These are phyloP conservation scores for Neurospora sp. DNA, from an alignment of 495 filamentous ascomycete genomes.

Conservation along the genomic window DNA sequence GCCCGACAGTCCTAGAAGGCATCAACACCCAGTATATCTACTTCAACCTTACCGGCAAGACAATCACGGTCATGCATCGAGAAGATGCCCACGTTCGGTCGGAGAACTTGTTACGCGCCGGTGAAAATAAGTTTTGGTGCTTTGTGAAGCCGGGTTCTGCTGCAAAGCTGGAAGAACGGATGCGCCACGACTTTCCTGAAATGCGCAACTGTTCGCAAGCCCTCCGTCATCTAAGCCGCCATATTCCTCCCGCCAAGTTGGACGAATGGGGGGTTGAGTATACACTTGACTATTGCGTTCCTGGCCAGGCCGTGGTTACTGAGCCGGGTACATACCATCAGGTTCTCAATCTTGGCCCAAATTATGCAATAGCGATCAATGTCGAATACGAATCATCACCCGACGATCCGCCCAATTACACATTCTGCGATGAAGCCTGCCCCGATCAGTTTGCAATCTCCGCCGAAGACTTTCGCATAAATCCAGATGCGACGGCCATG, in stretches of 20 bases:
- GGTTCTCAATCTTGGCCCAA: slow-evolving; percentile 24
- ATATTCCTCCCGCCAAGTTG: slow-evolving; percentile 18
- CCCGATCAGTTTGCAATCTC: slow-evolving; percentile 21
- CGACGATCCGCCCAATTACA: slow-evolving; percentile 16
- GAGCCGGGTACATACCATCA: slow-evolving; percentile 26
- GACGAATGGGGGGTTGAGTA: slow-evolving; percentile 26
- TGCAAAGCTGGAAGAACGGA: slow-evolving; percentile 14
- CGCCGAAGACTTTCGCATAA: slow-evolving; percentile 18
- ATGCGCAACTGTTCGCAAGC: slow-evolving; percentile 24
- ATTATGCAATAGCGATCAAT: slow-evolving; percentile 25
- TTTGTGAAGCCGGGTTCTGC: slow-evolving; percentile 21
- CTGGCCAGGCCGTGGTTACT: slow-evolving; percentile 23
- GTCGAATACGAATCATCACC: slow-evolving; percentile 23
- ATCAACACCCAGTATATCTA: slow-evolving; percentile 27
- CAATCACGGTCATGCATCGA: slow-evolving; percentile 25
- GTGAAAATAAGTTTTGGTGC: slow-evolving; percentile 26
- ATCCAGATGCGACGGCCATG: background rate
- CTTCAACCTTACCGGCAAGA: slow-evolving; percentile 23
- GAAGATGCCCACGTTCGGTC: slow-evolving; percentile 26
- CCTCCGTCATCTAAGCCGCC: slow-evolving; percentile 23
- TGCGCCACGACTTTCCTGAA: slow-evolving; percentile 14
- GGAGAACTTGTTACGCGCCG: slow-evolving; percentile 23
- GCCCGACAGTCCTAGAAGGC: slow-evolving; percentile 16
- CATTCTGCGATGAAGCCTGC: slow-evolving; percentile 18
- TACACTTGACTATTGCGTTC: slow-evolving; percentile 24